phyloP scores from a whole-genome alignment of 148 eudicot genomes.

The Vaccinium corymbosum region DNA sequence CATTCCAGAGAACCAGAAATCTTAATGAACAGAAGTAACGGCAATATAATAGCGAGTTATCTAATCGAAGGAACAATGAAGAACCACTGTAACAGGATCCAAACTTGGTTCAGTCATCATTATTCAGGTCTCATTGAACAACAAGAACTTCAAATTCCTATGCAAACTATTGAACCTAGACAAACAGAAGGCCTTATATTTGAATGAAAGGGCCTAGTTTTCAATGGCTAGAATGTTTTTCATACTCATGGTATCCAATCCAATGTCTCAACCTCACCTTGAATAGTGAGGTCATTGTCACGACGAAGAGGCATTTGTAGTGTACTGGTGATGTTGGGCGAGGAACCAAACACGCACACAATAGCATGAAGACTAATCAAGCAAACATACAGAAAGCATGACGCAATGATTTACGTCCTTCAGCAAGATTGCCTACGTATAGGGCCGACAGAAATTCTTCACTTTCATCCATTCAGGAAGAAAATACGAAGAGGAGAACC shows the following conservation, averaged over 20 bases:
- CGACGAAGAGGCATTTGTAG: neutral
- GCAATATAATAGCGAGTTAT: neutral
- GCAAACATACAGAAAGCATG: neutral
- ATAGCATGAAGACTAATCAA: neutral
- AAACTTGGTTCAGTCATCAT: neutral
- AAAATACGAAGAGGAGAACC: neutral
- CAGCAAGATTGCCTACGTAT: neutral
- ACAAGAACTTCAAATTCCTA: neutral
- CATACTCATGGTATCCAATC: neutral
- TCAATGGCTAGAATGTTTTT: neutral
- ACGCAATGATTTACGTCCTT: neutral
- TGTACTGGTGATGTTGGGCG: neutral
- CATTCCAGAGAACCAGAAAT: neutral
- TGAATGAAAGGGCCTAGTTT: neutral
- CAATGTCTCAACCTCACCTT: neutral
- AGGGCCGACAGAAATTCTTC: neutral
- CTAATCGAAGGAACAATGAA: neutral
- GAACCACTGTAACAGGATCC: neutral
- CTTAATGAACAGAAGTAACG: slow-evolving; percentile 7
- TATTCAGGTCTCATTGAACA: neutral
- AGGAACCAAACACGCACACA: neutral
- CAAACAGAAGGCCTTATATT: neutral
- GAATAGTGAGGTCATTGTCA: neutral
- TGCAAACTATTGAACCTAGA: neutral
- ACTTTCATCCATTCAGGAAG: neutral